Percentiles rank a stretch among this genome's conserved stretches.
These are phyloP conservation scores for Rachicladosporium sp. DNA, from an alignment of 2,329 filamentous ascomycete species.

Conservation along the genomic window DNA sequence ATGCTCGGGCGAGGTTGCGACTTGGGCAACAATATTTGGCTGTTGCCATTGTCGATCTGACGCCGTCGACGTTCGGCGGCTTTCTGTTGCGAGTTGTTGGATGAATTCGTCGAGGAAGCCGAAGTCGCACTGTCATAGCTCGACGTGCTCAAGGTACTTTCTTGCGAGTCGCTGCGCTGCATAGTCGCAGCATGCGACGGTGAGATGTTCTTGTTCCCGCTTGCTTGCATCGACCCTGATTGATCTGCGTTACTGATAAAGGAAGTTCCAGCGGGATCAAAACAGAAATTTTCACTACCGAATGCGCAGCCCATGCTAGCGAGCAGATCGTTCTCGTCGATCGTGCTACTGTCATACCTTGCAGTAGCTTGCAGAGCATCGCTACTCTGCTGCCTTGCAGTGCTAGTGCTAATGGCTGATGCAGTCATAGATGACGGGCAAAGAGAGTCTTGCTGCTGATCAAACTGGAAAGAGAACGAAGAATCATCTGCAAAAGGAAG, in stretches of 20 bases:
- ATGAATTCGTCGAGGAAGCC: slow-evolving; percentile 6
- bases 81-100: slow-evolving; percentile 6
- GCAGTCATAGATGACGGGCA: slow-evolving; percentile 9
- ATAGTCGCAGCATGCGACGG: slow-evolving; percentile 4
- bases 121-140: background rate
- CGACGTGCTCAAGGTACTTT: slow-evolving; percentile 6
- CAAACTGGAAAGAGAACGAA: slow-evolving; percentile 21
- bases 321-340: slow-evolving; percentile 9
- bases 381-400: slow-evolving; percentile 14
- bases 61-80: slow-evolving; percentile 16
- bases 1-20: slow-evolving; percentile 20
- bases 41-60: slow-evolving; percentile 18
- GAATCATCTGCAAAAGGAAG: background rate
- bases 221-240: too few species aligned
- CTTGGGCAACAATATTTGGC: slow-evolving; percentile 8
- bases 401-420: slow-evolving; percentile 14
- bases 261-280: slow-evolving; percentile 13
- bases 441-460: slow-evolving; percentile 13
- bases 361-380: slow-evolving; percentile 10
- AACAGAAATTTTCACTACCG: slow-evolving; percentile 12
- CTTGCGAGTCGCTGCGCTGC: slow-evolving; percentile 12
- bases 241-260: background rate
- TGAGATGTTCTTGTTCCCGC: too few species aligned
- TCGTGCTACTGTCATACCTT: slow-evolving; percentile 13
- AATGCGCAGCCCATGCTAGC: slow-evolving; percentile 17